Base-by-base conservation (phyloP, 805 yeast species). In the Myxozyma sirexii region DNA sequence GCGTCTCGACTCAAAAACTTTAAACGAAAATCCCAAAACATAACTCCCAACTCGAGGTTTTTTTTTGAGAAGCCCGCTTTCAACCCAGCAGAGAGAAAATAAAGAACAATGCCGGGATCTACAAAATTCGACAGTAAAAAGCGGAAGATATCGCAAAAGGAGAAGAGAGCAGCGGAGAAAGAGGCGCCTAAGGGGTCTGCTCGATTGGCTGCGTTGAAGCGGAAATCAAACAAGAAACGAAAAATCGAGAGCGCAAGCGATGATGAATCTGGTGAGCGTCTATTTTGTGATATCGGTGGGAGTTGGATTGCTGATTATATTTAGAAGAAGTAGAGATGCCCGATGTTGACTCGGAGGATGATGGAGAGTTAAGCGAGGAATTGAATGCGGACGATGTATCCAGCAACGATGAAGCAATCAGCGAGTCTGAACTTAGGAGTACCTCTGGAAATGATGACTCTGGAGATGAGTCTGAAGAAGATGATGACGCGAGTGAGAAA, bases 401-500 rank as follows among this genome's bases (percentile, higher is more conserved):
- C 12, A 47, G 57, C 42, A 47, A 37, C 17, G 60, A 55, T 17
- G 67, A 63, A 15, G 54, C 29, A 29, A 39, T 38, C 50, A 31
- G 54, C 23, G 60, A 59, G 17, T 48, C 55, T 59, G 68, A 60
- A 53, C 63, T 59, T 38, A 68, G 60, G 31, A 35, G 47, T 29
- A 66, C 51, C 4, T 53, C 54, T 12, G 68, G 60, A 31, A 68
- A 67, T 17, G 66, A 51, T 23, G 65, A 61, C 13, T 62, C 58
- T 56, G 67, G 57, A 45, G 67, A 60, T 42, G 68, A 60, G 23
- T 66, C 57, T 46, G 66, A 60, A 37, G 68, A 59, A 26, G 54
- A 39, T 21, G 61, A 63, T 49, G 72, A 67, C 29, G 69, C 63
- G 24, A 45, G 56, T 33, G 68, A 62, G 17, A 67, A 52, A 13